A percentile compares a stretch with the other conserved stretches of the same genome.
Evolutionary conservation across 2,329 filamentous ascomycete genomes (phyloP).

Genomic region (Pseudogymnoascus sp.): DNA sequence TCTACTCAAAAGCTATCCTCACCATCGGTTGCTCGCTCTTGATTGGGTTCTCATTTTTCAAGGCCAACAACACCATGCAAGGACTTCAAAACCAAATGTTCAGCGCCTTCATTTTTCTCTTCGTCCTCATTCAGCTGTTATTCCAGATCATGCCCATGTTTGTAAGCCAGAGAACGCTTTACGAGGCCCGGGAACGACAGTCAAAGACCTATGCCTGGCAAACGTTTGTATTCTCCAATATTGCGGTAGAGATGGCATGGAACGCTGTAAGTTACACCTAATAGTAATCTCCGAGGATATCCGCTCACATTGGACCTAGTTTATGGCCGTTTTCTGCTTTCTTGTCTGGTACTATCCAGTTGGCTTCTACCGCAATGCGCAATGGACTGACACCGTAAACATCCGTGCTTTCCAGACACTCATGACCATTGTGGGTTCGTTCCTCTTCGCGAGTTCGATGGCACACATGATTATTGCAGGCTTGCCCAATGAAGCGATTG

Average conservation of each 20-base stretch:
- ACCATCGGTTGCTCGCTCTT: conserved; percentile 47
- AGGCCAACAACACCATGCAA: conserved; percentile 48
- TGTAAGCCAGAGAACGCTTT: conserved; percentile 55
- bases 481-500: conserved; percentile 63
- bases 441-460: conserved; percentile 72
- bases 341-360: conserved; percentile 78
- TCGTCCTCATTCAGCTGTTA: conserved; percentile 55
- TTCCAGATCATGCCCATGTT: conserved; percentile 61
- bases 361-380: conserved; percentile 62
- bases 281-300: background rate
- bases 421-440: conserved; percentile 62
- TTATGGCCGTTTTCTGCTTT: conserved; percentile 55
- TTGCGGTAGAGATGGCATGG: conserved; percentile 76
- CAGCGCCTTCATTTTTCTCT: conserved; percentile 57
- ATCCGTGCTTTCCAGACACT: conserved; percentile 71
- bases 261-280: conserved; percentile 52
- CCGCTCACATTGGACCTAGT: background rate
- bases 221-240: conserved; percentile 25
- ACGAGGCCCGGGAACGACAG: conserved; percentile 36
- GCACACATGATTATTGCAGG: conserved; percentile 67
- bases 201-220: conserved; percentile 21
- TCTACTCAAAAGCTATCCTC: conserved; percentile 58
- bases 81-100: conserved; percentile 66
- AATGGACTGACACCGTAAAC: conserved; percentile 46
- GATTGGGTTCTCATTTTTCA: conserved; percentile 57